Base-by-base conservation (phyloP, 2,329 filamentous ascomycete genomes). In the Calonectria naviculata region DNA sequence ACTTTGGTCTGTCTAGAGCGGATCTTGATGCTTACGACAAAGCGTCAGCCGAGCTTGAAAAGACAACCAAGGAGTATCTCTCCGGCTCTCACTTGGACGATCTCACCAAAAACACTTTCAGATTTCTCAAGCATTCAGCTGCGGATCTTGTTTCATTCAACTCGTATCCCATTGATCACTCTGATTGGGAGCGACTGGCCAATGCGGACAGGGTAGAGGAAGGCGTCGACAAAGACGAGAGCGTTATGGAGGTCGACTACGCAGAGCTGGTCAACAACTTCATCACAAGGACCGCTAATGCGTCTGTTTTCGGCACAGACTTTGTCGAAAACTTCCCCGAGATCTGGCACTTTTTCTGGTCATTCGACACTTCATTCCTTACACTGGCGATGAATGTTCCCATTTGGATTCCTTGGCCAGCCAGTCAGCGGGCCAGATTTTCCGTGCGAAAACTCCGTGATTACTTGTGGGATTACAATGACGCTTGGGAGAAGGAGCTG, bases 291-390 rank as follows among this genome's bases (percentile, higher is more conserved):
- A 81, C 82, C 3, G 79, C 82, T 10, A 84, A 79, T 15, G 72
- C 77, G 4, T 78, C 82, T 2, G 75, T 85, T 6, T 81, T 84
- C 56, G 84, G 84, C n/a, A 81, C 80, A 4, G 81, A 85, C 68
- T 84, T 85, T 74, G 78, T 84, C 52, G 79, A 84, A 31, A 83
- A 85, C 72, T 85, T 82, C 17, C 80, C 82, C 3, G 80, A 83
- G 0, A 80, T 85, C 24, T 84, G 82, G 78, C 72, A 81, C 38
- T 74, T 80, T 15, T 71, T 86, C 42, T 86, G 84, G 84, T 70
- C 74, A 10, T 83, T 84, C 46, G 82, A 85, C 65, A 75, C 81
- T 2, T 79, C 76, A 4, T 81, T 85, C 54, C 67, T 80, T 12
- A 70, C 78, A 0, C 65, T 85, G 36, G 80, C 81, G 1, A 72